Conservation (phyloP, 148 eudicot genomes). For the Silene uniflora region DNA sequence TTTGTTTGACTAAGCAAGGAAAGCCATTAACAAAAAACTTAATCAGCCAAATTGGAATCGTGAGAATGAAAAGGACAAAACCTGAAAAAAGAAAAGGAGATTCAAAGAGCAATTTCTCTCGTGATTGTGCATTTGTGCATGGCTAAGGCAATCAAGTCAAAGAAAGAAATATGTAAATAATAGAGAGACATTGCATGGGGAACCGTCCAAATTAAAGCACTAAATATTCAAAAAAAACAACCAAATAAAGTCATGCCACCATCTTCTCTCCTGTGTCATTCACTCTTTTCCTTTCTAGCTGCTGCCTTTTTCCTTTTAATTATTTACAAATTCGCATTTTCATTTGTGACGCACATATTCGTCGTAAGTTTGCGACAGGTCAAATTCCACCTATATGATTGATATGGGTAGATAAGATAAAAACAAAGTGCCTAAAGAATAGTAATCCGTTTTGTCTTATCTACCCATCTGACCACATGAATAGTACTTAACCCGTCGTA, state of each 20-base stretch:
- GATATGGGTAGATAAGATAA: no score
- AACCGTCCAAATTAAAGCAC: constrained; percentile 23
- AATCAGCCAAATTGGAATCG: not conserved
- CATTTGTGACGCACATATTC: no score
- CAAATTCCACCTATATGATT: no score
- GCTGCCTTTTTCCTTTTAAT: not conserved
- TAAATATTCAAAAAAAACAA: not conserved
- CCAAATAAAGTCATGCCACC: constrained; percentile 1
- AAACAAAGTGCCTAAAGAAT: no score
- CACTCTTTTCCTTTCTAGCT: constrained; percentile 25
- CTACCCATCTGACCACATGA: no score
- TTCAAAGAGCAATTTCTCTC: constrained; percentile 6
- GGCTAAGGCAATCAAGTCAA: constrained; percentile 29
- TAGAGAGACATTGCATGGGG: constrained; percentile 15
- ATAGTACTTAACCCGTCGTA: no score
- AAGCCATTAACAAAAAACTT: not conserved
- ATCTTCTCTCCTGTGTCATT: constrained; percentile 25
- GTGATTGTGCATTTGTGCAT: constrained; percentile 17
- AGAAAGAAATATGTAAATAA: constrained; percentile 12
- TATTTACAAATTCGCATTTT: no score
- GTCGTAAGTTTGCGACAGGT: no score
- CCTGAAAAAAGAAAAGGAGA: constrained; percentile 18
- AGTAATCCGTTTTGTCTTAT: no score
- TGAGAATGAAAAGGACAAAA: constrained; percentile 12
- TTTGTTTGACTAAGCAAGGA: constrained; percentile 16